A percentile compares a stretch with the other conserved stretches of the same genome.
phyloP scores from a whole-genome alignment of 2,329 filamentous ascomycete genomes.

The Stenocarpella maydis region DNA sequence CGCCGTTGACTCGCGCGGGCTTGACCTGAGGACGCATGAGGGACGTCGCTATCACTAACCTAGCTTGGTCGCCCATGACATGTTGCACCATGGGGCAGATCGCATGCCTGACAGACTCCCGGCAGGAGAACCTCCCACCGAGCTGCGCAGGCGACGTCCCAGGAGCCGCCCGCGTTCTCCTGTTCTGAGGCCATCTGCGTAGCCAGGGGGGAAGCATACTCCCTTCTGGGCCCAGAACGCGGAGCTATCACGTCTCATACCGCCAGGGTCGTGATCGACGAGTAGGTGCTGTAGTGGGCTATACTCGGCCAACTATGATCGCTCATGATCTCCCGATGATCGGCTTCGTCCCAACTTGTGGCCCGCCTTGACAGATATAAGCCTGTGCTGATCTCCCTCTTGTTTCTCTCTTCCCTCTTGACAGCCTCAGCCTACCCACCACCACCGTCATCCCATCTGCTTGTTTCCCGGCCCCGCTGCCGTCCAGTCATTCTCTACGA shows the following conservation, averaged over 20 bases:
- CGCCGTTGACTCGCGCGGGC: conserved; percentile 3
- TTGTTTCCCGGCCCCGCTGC: neutral
- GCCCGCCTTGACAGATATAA: conserved; percentile 14
- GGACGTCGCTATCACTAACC: neutral
- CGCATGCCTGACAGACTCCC: neutral
- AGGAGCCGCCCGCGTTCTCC: neutral
- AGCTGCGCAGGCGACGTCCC: conserved; percentile 16
- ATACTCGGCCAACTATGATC: conserved; percentile 6
- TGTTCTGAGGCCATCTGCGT: neutral
- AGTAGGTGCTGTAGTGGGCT: neutral
- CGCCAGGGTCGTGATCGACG: conserved; percentile 16
- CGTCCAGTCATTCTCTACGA: conserved; percentile 28
- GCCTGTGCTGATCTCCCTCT: conserved; percentile 28
- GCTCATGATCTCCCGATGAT: conserved; percentile 7
- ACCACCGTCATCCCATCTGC: conserved; percentile 8
- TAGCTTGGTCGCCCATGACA: neutral
- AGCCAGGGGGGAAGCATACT: neutral
- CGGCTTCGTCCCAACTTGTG: conserved; percentile 13
- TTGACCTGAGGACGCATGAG: neutral
- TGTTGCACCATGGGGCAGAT: neutral
- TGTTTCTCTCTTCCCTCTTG: conserved; percentile 1
- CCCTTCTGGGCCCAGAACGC: neutral
- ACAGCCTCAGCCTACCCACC: neutral
- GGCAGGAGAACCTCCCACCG: conserved; percentile 10
- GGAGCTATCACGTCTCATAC: conserved; percentile 12